Conservation (phyloP, 2,329 filamentous ascomycete species). For the Cladorrhinum sp. region DNA sequence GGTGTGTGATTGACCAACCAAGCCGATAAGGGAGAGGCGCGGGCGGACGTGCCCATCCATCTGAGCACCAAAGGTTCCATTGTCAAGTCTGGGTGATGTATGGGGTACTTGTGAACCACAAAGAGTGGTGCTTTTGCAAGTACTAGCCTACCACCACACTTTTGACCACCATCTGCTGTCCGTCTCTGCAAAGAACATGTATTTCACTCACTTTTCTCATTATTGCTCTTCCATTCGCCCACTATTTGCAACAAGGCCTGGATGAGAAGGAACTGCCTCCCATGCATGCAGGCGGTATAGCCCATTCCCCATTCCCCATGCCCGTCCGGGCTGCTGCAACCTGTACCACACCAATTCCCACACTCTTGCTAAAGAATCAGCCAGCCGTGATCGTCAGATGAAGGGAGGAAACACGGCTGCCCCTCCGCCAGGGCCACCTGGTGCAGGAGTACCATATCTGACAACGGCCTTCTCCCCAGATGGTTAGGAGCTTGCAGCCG, state of each 20-base stretch:
- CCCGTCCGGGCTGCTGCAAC: background rate
- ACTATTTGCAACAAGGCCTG: background rate
- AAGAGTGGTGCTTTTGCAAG: constrained; percentile 6
- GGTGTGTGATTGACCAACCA: constrained; percentile 20
- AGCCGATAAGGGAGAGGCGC: constrained; percentile 12
- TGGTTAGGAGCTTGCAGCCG: background rate
- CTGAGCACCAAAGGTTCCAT: background rate
- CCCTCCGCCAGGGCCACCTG: background rate
- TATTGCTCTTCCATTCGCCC: background rate
- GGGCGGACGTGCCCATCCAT: constrained; percentile 15
- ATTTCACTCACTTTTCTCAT: background rate
- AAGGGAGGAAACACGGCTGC: background rate
- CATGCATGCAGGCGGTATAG: no score
- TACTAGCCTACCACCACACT: constrained; percentile 11
- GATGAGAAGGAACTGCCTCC: no score
- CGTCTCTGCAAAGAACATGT: no score
- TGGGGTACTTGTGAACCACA: constrained; percentile 20
- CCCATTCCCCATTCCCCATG: background rate
- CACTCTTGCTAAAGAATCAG: background rate
- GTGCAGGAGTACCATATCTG: background rate
- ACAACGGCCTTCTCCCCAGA: background rate
- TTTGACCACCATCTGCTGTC: no score
- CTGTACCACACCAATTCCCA: background rate
- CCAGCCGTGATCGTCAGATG: background rate
- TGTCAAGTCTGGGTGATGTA: constrained; percentile 23